phyloP scores from a whole-genome alignment of 2,329 filamentous ascomycete genomes.

The Lojkania enalia region DNA sequence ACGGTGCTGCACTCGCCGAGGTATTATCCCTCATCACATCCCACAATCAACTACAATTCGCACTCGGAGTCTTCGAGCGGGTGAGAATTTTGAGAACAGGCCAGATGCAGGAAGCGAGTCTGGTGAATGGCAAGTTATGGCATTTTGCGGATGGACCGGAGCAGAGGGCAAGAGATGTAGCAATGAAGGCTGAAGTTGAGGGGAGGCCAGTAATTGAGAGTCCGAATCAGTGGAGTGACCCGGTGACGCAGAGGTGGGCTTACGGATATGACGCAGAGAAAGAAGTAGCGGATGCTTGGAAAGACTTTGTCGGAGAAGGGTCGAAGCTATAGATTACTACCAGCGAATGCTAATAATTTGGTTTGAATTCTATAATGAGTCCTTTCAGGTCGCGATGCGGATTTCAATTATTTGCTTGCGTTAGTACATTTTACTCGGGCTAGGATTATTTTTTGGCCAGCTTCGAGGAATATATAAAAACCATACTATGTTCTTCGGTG shows the following conservation, averaged over 20 bases:
- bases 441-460: too few species aligned
- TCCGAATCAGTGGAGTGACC: conserved; percentile 56
- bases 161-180: conserved; percentile 23
- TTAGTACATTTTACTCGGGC: too few species aligned
- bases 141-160: conserved; percentile 39
- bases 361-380: too few species aligned
- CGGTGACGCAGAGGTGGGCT: conserved; percentile 51
- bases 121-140: conserved; percentile 55
- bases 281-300: conserved; percentile 36
- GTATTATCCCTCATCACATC: conserved; percentile 35
- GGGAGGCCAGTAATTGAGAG: conserved; percentile 45
- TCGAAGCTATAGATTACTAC: background rate
- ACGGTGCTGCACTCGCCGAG: conserved; percentile 64
- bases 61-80: conserved; percentile 48
- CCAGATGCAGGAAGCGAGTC: conserved; percentile 52
- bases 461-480: too few species aligned
- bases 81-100: conserved; percentile 50
- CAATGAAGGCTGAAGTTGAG: conserved; percentile 41
- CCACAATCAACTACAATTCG: conserved; percentile 33
- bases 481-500: too few species aligned
- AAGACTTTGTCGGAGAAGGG: background rate
- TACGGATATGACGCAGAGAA: conserved; percentile 53
- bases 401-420: too few species aligned
- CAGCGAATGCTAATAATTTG: too few species aligned
- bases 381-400: too few species aligned